phyloP scores from a whole-genome alignment of 2,329 filamentous ascomycete species.

The Teratosphaeria epicoccoides region DNA sequence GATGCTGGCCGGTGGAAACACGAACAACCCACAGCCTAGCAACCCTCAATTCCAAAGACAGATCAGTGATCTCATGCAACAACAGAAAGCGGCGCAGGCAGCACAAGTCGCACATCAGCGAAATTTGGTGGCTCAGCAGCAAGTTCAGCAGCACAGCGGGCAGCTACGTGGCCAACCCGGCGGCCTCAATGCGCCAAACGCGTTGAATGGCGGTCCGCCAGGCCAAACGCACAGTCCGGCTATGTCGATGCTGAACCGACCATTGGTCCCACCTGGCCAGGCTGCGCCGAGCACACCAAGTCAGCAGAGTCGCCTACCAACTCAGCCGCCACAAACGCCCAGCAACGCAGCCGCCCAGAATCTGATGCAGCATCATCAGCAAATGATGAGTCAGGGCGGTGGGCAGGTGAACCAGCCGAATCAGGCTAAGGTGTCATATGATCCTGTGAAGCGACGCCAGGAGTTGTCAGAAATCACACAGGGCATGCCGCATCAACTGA shows the following conservation, averaged over 20 bases:
- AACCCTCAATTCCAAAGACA: constrained; percentile 18
- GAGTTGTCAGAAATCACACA: background rate
- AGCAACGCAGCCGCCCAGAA: constrained; percentile 15
- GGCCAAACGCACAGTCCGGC: constrained; percentile 29
- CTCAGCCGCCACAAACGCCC: constrained; percentile 17
- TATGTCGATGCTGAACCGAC: constrained; percentile 40
- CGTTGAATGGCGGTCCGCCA: constrained; percentile 23
- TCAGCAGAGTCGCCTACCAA: constrained; percentile 19
- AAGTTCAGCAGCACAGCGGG: constrained; percentile 33
- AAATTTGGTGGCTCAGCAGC: constrained; percentile 21
- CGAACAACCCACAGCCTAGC: constrained; percentile 5
- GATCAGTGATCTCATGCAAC: constrained; percentile 32
- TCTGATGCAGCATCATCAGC: constrained; percentile 22
- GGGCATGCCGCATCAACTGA: background rate
- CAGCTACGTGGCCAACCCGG: constrained; percentile 38
- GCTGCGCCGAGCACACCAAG: constrained; percentile 20
- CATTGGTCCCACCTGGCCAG: constrained; percentile 38
- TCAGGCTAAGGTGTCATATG: background rate
- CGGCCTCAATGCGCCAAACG: constrained; percentile 33
- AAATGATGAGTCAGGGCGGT: constrained; percentile 24
- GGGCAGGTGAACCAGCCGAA: constrained; percentile 16
- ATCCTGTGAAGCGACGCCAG: background rate
- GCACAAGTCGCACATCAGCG: constrained; percentile 20
- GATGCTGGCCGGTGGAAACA: constrained; percentile 23
- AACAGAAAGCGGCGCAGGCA: constrained; percentile 28